Evolutionary conservation across 164 flowering plant species (phyloP).

Genomic region (Dillenia turbinata): DNA sequence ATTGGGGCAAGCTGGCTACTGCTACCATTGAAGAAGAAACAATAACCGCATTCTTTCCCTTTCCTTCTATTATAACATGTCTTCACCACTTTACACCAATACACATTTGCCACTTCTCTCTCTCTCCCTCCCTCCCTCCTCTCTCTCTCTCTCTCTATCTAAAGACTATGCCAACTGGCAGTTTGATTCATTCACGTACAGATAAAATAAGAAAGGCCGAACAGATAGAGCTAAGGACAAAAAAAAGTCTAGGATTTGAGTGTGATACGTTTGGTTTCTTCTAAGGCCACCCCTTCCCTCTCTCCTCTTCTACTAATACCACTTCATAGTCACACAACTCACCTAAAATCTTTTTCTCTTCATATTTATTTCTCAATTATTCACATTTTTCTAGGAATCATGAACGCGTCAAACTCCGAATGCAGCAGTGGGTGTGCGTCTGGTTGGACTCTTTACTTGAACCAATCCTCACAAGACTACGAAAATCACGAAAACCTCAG

Average conservation of each 20-base stretch:
- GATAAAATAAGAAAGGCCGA: constrained; percentile 11
- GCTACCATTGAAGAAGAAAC: no score
- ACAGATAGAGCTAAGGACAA: constrained; percentile 26
- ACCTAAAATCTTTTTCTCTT: constrained; percentile 2
- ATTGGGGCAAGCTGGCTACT: no score
- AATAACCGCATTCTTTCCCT: no score
- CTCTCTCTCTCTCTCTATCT: constrained; percentile 9
- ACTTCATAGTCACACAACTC: background rate
- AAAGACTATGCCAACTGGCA: constrained; percentile 47
- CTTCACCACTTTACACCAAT: no score
- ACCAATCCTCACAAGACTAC: constrained; percentile 29
- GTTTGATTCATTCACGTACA: constrained; percentile 27
- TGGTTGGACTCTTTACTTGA: constrained; percentile 85
- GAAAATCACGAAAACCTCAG: no score
- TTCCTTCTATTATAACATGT: no score
- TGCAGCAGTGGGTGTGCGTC: constrained; percentile 77
- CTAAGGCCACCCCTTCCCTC: background rate
- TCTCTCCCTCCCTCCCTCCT: constrained; percentile 9
- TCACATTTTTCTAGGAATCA: background rate
- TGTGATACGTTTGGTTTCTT: constrained; percentile 30
- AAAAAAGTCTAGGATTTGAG: constrained; percentile 41
- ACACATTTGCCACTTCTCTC: constrained; percentile 3
- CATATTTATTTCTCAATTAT: background rate
- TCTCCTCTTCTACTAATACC: background rate
- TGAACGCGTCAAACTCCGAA: constrained; percentile 44